Conservation (phyloP, 2,329 filamentous ascomycete species). For the Phialophora chinensis region DNA sequence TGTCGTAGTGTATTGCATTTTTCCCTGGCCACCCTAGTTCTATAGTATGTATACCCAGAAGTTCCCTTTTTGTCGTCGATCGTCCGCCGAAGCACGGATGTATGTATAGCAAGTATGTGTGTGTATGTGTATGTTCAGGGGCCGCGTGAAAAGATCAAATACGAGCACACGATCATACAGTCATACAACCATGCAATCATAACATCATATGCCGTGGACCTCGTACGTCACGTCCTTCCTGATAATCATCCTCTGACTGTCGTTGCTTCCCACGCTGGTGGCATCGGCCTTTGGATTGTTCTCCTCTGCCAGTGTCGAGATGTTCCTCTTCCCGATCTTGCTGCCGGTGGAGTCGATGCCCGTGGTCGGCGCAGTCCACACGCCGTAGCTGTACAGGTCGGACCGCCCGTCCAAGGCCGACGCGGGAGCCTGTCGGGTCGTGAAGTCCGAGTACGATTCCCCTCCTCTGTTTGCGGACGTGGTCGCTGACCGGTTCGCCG, state of each 20-base stretch:
- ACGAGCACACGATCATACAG: too few species aligned
- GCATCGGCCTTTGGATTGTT: neutral
- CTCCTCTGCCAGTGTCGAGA: neutral
- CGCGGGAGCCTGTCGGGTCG: neutral
- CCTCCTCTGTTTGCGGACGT: neutral
- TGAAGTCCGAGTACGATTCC: neutral
- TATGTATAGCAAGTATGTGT: too few species aligned
- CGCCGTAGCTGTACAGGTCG: slow-evolving; percentile 3
- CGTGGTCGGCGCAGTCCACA: slow-evolving; percentile 5
- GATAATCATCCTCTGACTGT: slow-evolving; percentile 9
- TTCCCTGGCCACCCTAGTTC: too few species aligned
- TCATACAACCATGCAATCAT: neutral
- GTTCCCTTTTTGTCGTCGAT: too few species aligned
- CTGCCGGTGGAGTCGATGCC: neutral
- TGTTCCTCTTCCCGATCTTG: neutral
- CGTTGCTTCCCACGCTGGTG: slow-evolving; percentile 4
- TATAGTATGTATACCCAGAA: too few species aligned
- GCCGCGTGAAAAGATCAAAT: too few species aligned
- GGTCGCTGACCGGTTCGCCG: slow-evolving; percentile 14
- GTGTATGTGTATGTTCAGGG: too few species aligned
- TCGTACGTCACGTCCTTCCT: slow-evolving; percentile 4
- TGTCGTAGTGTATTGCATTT: too few species aligned
- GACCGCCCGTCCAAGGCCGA: neutral
- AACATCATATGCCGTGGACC: neutral
- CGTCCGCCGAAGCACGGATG: too few species aligned